Conservation (phyloP, 768 basidiomycete genomes). For the Mycena rosella region DNA sequence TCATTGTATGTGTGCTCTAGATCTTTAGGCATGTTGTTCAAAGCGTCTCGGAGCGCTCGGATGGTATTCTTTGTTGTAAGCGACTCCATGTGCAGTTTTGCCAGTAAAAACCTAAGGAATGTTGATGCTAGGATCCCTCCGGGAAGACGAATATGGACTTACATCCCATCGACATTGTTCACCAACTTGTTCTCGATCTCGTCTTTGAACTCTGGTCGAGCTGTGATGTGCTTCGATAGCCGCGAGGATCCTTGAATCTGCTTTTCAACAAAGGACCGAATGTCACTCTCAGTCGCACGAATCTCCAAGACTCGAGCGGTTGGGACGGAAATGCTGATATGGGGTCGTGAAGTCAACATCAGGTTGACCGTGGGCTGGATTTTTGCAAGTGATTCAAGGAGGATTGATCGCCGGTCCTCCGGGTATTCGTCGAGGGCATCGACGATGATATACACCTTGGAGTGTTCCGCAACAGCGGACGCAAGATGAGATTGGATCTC, state of each 20-base stretch:
- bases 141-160: not conserved
- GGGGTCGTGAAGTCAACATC: slow-evolving; percentile 7
- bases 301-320: not conserved
- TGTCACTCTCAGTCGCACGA: not conserved
- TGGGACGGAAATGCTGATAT: not conserved
- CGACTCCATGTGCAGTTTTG: slow-evolving; percentile 13
- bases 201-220: not conserved
- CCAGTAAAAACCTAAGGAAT: not conserved
- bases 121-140: not conserved
- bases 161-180: slow-evolving; percentile 1
- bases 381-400: not conserved
- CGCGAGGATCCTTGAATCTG: not conserved
- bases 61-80: not conserved
- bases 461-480: not conserved
- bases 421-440: slow-evolving; percentile 21
- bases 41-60: not conserved
- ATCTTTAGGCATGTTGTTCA: not conserved
- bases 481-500: not conserved
- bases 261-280: not conserved
- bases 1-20: not conserved
- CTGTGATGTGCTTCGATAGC: not conserved
- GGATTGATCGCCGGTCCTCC: not conserved
- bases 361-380: not conserved
- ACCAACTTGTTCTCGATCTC: not conserved
- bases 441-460: slow-evolving; percentile 6